Evolutionary conservation across 805 yeast species (phyloP).

Genomic region (Metschnikowia hibisci): DNA sequence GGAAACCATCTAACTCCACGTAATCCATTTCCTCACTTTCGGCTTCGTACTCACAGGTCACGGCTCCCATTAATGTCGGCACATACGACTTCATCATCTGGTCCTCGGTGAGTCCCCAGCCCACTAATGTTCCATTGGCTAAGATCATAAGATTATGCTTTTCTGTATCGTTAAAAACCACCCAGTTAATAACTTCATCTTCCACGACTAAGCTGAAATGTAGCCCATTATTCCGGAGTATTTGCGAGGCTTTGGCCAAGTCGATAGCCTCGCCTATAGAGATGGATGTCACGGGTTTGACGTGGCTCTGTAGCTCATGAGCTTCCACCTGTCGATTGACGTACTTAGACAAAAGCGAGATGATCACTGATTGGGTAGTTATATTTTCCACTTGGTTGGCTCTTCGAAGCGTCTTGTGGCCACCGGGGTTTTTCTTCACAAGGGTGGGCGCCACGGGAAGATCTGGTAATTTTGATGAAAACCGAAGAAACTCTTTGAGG

Average conservation of each 20-base stretch:
- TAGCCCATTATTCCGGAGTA: constrained; percentile 25
- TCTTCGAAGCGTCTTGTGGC: constrained; percentile 14
- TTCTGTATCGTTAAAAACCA: constrained; percentile 23
- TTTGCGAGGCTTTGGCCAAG: constrained; percentile 42
- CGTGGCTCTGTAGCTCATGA: constrained; percentile 24
- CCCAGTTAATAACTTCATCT: constrained; percentile 62
- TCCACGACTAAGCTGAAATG: constrained; percentile 43
- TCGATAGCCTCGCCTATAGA: constrained; percentile 74
- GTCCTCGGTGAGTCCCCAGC: constrained; percentile 74
- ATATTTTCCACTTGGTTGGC: constrained; percentile 26
- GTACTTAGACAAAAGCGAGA: constrained; percentile 16
- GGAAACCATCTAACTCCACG: constrained; percentile 41
- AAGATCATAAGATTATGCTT: constrained; percentile 59
- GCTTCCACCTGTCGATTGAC: constrained; percentile 17
- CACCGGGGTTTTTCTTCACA: constrained; percentile 8
- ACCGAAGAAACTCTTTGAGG: not conserved
- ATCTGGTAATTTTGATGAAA: not conserved
- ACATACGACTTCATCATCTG: constrained; percentile 44
- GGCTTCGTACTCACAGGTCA: constrained; percentile 35
- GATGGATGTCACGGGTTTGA: constrained; percentile 58
- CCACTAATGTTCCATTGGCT: constrained; percentile 74
- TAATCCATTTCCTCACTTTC: constrained; percentile 90
- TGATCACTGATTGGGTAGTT: constrained; percentile 14
- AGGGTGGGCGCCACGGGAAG: constrained; percentile 1
- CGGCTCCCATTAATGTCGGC: constrained; percentile 50